Percentiles rank a stretch among this genome's conserved stretches.
phyloP scores from a whole-genome alignment of 225 moss, liverwort and hornwort species.

The Rhytidiadelphus loreus region DNA sequence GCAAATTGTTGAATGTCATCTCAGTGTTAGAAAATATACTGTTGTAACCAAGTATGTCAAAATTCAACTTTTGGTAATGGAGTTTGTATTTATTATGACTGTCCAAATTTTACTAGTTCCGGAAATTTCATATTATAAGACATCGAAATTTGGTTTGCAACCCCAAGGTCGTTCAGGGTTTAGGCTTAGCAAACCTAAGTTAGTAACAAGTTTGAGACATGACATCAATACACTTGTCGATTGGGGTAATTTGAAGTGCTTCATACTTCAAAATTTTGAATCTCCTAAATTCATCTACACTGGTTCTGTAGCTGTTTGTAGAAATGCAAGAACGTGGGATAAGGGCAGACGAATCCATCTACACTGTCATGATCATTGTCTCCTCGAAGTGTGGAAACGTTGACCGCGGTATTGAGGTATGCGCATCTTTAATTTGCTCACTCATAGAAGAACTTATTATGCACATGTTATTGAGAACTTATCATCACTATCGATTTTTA shows the following conservation, averaged over 20 bases:
- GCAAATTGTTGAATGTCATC: background rate
- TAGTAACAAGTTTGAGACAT: background rate
- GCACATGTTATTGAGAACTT: background rate
- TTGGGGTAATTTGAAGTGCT: background rate
- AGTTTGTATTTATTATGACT: background rate
- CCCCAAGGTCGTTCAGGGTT: background rate
- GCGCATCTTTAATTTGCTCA: background rate
- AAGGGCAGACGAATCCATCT: slow-evolving; percentile 50
- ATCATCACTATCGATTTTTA: background rate
- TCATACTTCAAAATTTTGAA: background rate
- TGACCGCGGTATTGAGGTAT: slow-evolving; percentile 40
- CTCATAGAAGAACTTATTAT: background rate
- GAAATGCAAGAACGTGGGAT: slow-evolving; percentile 47
- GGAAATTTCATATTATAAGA: background rate
- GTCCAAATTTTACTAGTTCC: background rate
- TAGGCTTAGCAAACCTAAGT: background rate
- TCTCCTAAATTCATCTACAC: background rate
- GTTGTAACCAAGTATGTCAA: background rate
- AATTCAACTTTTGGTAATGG: background rate
- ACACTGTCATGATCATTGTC: slow-evolving; percentile 39
- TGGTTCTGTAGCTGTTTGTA: slow-evolving; percentile 39
- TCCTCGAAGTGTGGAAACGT: slow-evolving; percentile 44
- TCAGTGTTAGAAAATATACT: background rate
- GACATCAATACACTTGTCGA: background rate
- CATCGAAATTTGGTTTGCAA: background rate